Evolutionary conservation across 306 rosid genomes (phyloP).

Genomic region (Prunus armeniaca): DNA sequence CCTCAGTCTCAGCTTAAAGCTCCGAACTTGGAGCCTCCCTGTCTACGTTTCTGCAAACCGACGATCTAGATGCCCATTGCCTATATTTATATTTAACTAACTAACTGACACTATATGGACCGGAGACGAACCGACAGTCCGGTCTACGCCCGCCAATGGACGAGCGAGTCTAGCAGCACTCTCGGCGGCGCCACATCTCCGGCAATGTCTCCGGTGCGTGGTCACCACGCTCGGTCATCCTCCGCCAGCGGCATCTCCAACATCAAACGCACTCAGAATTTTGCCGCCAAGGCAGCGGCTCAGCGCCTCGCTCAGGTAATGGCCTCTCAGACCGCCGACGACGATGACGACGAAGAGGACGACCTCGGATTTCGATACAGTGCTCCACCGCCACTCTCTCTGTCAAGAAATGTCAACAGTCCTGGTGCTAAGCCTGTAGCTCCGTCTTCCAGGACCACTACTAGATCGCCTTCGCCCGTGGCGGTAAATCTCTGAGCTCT

Average conservation of each 20-base stretch:
- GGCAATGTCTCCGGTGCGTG: conserved; percentile 59
- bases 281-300: conserved; percentile 96
- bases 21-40: neutral
- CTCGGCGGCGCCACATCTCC: conserved; percentile 32
- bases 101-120: conserved; percentile 31
- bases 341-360: conserved; percentile 63
- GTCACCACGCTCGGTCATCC: conserved; percentile 74
- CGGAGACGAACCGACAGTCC: conserved; percentile 49
- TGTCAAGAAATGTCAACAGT: conserved; percentile 42
- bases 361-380: conserved; percentile 87
- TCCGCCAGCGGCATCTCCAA: conserved; percentile 72
- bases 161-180: conserved; percentile 41
- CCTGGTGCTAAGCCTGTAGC: conserved; percentile 29
- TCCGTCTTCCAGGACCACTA: conserved; percentile 29
- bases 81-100: neutral
- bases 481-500: conserved; percentile 40
- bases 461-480: conserved; percentile 71
- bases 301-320: conserved; percentile 98
- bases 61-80: conserved; percentile 6
- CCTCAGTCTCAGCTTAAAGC: neutral
- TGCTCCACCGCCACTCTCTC: conserved; percentile 84
- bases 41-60: neutral
- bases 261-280: conserved; percentile 85
- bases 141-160: conserved; percentile 47
- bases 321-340: conserved; percentile 86